phyloP scores from a whole-genome alignment of 2,329 filamentous ascomycete genomes.

The Calonectria ilicicola region DNA sequence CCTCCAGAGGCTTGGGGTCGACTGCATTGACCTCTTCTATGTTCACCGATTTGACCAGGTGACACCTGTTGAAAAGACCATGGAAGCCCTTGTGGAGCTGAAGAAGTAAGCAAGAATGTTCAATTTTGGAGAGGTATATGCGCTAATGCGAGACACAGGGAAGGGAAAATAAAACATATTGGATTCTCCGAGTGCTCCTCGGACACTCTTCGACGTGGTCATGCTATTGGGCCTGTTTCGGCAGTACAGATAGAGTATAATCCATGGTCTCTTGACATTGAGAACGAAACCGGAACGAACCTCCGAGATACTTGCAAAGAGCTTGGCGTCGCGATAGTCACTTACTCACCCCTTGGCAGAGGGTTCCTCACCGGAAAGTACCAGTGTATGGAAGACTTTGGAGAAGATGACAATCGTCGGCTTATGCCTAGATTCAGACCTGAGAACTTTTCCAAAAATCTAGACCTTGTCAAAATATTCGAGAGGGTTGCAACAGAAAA shows the following conservation, averaged over 20 bases:
- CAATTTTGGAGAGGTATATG: neutral
- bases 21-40: conserved; percentile 65
- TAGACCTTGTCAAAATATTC: conserved; percentile 63
- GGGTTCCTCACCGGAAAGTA: conserved; percentile 67
- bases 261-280: conserved; percentile 69
- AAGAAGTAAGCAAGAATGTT: conserved; percentile 44
- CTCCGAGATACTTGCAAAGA: conserved; percentile 67
- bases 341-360: conserved; percentile 70
- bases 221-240: conserved; percentile 60
- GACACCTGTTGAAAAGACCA: conserved; percentile 59
- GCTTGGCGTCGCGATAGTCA: conserved; percentile 67
- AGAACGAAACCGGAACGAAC: conserved; percentile 57
- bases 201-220: conserved; percentile 62
- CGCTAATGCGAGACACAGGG: conserved; percentile 37
- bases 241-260: conserved; percentile 67
- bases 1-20: conserved; percentile 53
- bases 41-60: conserved; percentile 58
- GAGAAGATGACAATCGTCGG: conserved; percentile 2
- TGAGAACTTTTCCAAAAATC: conserved; percentile 57
- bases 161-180: conserved; percentile 67
- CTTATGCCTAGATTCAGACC: conserved; percentile 20
- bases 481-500: conserved; percentile 63
- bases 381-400: conserved; percentile 58
- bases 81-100: conserved; percentile 59
- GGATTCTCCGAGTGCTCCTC: conserved; percentile 62